Conservation (phyloP, 495 filamentous ascomycete genomes). For the Cenococcum geophilum region DNA sequence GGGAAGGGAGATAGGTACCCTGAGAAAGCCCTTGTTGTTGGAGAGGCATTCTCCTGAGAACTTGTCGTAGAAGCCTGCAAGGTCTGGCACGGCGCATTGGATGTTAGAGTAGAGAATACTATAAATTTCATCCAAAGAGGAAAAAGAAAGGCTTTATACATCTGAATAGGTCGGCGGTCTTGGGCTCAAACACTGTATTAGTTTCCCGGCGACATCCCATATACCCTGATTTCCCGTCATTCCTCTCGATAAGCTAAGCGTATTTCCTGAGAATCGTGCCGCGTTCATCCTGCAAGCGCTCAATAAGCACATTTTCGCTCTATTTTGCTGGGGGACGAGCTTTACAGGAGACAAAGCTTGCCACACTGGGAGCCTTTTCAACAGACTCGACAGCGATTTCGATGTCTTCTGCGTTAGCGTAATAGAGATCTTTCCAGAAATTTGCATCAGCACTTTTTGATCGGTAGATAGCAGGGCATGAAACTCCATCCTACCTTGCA, state of each 20-base stretch:
- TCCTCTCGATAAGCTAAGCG: neutral
- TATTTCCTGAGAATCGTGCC: neutral
- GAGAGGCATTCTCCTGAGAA: neutral
- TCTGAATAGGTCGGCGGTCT: conserved; percentile 5
- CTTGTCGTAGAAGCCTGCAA: conserved; percentile 3
- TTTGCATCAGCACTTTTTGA: neutral
- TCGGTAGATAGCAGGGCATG: neutral
- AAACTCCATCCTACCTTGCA: neutral
- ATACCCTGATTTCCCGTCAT: neutral
- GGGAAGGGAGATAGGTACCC: neutral
- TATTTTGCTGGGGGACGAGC: neutral
- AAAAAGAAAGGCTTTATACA: neutral
- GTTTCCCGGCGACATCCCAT: neutral
- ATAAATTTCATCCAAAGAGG: no score
- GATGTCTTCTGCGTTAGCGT: conserved; percentile 1
- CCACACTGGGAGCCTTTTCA: conserved; percentile 1
- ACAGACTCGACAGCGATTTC: conserved; percentile 2
- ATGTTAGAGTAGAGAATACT: neutral
- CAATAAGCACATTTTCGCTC: neutral
- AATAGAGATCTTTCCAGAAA: neutral
- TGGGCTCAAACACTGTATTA: neutral
- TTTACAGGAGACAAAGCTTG: neutral
- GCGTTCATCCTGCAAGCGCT: neutral
- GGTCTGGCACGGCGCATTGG: neutral
- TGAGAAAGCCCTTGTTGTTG: neutral